Base-by-base conservation (phyloP, 73 alveolate genomes). In the Halteria grandinella region DNA sequence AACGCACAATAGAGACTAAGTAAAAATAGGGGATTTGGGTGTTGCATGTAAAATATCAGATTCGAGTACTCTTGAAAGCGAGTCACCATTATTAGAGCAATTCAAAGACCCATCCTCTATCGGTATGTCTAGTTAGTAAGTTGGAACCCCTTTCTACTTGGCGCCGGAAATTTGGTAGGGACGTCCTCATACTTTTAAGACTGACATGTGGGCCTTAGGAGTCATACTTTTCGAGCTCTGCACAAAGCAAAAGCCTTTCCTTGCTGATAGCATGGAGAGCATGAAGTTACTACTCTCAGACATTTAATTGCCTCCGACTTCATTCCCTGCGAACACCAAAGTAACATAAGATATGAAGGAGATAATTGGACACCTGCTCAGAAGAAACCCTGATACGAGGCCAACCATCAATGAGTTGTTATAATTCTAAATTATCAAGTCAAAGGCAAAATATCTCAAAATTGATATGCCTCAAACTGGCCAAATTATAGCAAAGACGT, bases 21-120 rank as follows among this genome's bases (percentile, higher is more conserved):
- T 91, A 0, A 93, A 91, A 63, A 72, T 93, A 7, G 97, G 98
- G 20, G 98, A 93, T 85, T 92, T 93, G 71, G 98, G 98, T n/a
- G 92, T 93, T 23, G 94, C 97, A 36, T 45, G 39, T 25, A 91
- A 89, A 75, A 69, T 91, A 49, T 55, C 88, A 25, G 81, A 83
- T 28, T 66, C 53, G 32, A 83, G 92, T 32, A 47, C 50, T n/a
- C n/a, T n/a, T n/a, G n/a, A 0, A 86, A 91, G 50, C 70, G 81
- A 66, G 93, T 93, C 1, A 60, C 54, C 28, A 88, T 95, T 31
- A 57, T 75, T 29, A 81, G 84, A 27, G 95, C 93, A 18, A 93
- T 93, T 0, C 95, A 93, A 45, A 7, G 10, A 20, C 17, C 21
- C 21, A 3, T 39, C 36, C 14, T 10, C 17, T 62, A 7, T 15